Percentiles rank a stretch among this genome's conserved stretches.
Evolutionary conservation across 768 basidiomycete species (phyloP).

Genomic region (Tylopilus balloui): DNA sequence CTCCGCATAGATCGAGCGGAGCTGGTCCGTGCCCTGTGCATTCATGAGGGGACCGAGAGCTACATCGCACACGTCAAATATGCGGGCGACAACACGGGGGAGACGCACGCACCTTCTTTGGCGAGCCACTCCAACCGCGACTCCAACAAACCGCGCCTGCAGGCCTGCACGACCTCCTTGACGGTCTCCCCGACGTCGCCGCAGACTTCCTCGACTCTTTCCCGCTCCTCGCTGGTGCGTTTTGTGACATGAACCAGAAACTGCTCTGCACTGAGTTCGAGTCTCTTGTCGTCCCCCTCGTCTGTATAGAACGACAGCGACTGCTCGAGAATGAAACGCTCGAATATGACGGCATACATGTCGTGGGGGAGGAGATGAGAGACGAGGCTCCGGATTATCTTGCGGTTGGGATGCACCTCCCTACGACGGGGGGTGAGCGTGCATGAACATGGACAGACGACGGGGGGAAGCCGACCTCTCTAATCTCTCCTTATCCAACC

Average conservation of each 20-base stretch:
- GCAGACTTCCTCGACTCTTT: conserved; percentile 49
- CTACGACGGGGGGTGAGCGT: conserved; percentile 15
- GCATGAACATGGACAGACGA: not conserved
- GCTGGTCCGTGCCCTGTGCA: conserved; percentile 37
- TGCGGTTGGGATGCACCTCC: conserved; percentile 38
- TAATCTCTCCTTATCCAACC: conserved; percentile 54
- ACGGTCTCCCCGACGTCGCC: conserved; percentile 44
- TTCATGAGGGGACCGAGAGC: conserved; percentile 54
- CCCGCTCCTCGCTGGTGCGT: conserved; percentile 53
- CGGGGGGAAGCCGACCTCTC: conserved; percentile 26
- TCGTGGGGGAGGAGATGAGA: conserved; percentile 52
- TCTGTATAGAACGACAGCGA: conserved; percentile 50
- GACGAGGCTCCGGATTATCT: conserved; percentile 47
- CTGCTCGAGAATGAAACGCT: conserved; percentile 47
- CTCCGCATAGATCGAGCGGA: conserved; percentile 54
- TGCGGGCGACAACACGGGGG: conserved; percentile 30
- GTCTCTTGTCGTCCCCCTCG: conserved; percentile 42
- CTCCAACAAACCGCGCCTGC: conserved; percentile 49
- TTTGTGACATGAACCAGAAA: conserved; percentile 50
- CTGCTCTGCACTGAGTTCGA: conserved; percentile 36
- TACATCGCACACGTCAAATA: conserved; percentile 21
- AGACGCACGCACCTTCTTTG: conserved; percentile 34
- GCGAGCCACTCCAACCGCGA: conserved; percentile 43
- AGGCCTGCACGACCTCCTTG: conserved; percentile 46
- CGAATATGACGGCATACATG: conserved; percentile 53